These are phyloP conservation scores for Rhexocercosporidium sp. DNA, from an alignment of 2,329 filamentous ascomycete species.

Conservation along the genomic window DNA sequence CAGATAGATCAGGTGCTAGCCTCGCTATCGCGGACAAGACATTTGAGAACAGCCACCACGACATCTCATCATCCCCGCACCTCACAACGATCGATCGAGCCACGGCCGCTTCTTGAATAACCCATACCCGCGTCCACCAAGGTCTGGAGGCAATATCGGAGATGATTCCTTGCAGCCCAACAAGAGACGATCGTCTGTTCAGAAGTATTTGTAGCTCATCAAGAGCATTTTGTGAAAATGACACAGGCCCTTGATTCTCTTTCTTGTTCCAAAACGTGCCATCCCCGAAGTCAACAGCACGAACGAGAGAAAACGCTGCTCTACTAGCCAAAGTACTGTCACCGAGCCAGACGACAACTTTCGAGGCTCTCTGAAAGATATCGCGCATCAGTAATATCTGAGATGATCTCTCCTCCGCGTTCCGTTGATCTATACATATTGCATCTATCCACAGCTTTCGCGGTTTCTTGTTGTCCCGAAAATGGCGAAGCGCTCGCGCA, in stretches of 20 bases:
- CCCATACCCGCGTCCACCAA: conserved; percentile 5
- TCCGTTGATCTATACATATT: conserved; percentile 10
- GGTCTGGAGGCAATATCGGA: conserved; percentile 1
- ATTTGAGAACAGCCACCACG: conserved; percentile 6
- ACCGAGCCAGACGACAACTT: conserved; percentile 10
- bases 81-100: conserved; percentile 2
- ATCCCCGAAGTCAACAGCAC: not conserved
- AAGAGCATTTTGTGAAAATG: not conserved
- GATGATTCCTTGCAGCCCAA: not conserved
- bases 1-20: not conserved
- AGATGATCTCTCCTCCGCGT: not conserved
- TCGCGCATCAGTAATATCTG: conserved; percentile 7
- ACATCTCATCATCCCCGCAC: not conserved
- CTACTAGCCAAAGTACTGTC: not conserved
- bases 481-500: not conserved
- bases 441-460: conserved; percentile 12
- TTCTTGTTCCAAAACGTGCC: not conserved
- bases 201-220: not conserved
- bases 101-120: conserved; percentile 8
- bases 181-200: not conserved
- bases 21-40: not conserved
- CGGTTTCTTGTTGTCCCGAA: not conserved
- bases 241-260: conserved; percentile 1
- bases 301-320: not conserved
- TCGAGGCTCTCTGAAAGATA: conserved; percentile 5